A percentile compares a stretch with the other conserved stretches of the same genome.
phyloP scores from a whole-genome alignment of 2,329 filamentous ascomycete species.

The Ascosphaera acerosa region DNA sequence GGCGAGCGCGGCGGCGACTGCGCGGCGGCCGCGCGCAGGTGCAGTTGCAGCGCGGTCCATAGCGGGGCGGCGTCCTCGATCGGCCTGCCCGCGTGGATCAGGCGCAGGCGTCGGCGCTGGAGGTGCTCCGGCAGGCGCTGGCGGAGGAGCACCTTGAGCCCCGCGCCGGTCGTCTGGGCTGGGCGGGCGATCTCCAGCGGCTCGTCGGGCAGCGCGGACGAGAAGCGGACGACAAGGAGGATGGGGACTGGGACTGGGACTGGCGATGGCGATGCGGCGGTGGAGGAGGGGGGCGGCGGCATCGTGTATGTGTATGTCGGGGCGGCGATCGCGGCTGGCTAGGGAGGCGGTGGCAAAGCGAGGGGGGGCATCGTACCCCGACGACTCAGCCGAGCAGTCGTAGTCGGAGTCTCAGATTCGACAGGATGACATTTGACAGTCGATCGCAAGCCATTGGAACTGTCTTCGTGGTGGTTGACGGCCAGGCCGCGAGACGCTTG shows the following conservation, averaged over 20 bases:
- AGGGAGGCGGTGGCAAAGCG: too few relatives aligned
- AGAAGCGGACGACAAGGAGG: conserved; percentile 74
- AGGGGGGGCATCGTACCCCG: too few relatives aligned
- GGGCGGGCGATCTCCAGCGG: conserved; percentile 49
- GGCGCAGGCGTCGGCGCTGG: conserved; percentile 46
- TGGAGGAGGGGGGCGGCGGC: neutral
- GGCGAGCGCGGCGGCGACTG: conserved; percentile 7
- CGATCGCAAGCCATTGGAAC: too few relatives aligned
- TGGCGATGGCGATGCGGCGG: conserved; percentile 5
- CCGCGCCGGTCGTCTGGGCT: conserved; percentile 41
- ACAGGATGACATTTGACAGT: too few relatives aligned
- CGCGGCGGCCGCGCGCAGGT: conserved; percentile 27
- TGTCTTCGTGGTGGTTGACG: too few relatives aligned
- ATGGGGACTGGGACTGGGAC: conserved; percentile 17
- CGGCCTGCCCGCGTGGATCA: conserved; percentile 76
- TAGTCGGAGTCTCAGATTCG: too few relatives aligned
- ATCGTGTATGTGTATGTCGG: too few relatives aligned
- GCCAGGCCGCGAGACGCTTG: too few relatives aligned
- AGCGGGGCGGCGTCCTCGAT: conserved; percentile 50
- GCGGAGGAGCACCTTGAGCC: conserved; percentile 64
- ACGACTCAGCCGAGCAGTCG: too few relatives aligned
- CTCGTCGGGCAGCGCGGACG: conserved; percentile 59
- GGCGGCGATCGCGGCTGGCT: too few relatives aligned
- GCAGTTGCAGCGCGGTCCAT: conserved; percentile 38
- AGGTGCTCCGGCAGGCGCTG: conserved; percentile 36